Percentiles rank a stretch among this genome's conserved stretches.
Conservation (phyloP, 1,284 basidiomycete species). For the Termitomyces sp. region DNA sequence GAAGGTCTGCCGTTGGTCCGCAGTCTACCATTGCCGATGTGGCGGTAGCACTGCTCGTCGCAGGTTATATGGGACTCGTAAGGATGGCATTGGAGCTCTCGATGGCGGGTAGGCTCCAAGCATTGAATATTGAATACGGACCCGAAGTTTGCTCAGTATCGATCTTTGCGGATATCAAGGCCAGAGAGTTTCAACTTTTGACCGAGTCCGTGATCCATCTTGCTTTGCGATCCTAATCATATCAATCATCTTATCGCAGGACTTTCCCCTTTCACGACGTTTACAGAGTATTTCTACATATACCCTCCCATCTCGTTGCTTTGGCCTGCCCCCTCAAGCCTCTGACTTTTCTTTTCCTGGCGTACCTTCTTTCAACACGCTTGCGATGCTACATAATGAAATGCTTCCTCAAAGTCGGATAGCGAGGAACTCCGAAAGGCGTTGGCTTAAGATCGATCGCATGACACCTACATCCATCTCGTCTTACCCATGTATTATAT, state of each 20-base stretch:
- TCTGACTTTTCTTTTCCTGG: too few relatives aligned
- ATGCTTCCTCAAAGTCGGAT: too few relatives aligned
- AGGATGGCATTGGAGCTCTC: conserved; percentile 42
- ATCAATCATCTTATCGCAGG: not conserved
- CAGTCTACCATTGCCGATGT: conserved; percentile 52
- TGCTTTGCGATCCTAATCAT: not conserved
- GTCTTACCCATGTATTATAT: too few relatives aligned
- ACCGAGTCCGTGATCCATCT: conserved; percentile 27
- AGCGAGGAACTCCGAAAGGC: too few relatives aligned
- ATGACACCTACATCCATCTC: too few relatives aligned
- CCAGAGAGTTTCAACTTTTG: conserved; percentile 44
- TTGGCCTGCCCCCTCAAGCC: too few relatives aligned
- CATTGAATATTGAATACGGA: conserved; percentile 34
- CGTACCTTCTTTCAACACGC: too few relatives aligned
- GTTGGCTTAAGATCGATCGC: too few relatives aligned
- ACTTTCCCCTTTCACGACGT: too few relatives aligned
- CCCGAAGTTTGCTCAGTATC: conserved; percentile 36
- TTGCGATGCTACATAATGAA: too few relatives aligned
- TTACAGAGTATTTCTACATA: too few relatives aligned
- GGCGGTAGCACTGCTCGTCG: conserved; percentile 45
- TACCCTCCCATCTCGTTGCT: too few relatives aligned
- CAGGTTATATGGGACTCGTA: conserved; percentile 33
- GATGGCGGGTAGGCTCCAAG: conserved; percentile 38
- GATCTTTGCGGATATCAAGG: conserved; percentile 35
- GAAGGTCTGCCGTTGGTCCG: conserved; percentile 38